Base-by-base conservation (phyloP, 208 protist genomes). In the Polymyxa betae region DNA sequence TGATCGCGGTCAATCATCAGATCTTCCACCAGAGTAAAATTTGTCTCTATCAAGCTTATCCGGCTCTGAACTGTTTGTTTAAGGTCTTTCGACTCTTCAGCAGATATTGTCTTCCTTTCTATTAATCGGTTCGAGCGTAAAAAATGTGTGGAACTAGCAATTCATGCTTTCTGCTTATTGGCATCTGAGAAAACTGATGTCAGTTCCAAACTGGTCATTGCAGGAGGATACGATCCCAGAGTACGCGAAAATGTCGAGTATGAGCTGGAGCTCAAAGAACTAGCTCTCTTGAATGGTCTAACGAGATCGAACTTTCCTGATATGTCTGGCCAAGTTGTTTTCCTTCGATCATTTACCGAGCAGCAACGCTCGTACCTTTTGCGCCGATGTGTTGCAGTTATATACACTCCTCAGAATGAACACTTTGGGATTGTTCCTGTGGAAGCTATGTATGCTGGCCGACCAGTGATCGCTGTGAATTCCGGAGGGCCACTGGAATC, bases 101-200 rank as follows among this genome's bases (percentile, higher is more conserved):
- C 16, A 32, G 88, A 89, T 20, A 90, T 45, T 43, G 32, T 95
- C 0, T 95, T 99, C 41, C 93, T 99, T 10, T 99, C 97, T 32
- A 97, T 99, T 60, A 99, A 99, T 92, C 94, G 98, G 40, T 99
- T 98, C 93, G 98, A 99, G 93, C 92, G 95, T 0, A 99, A 99
- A 93, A 99, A 99, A 93, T 97, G 98, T 90, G 82, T 99, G 10
- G 77, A 87, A 60, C 92, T 99, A 0, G 97, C 87, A 49, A 64
- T 45, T 52, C 0, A 60, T 38, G 46, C 35, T 35, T 88, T 66
- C 16, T 35, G 32, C 20, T 35, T 88, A 35, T 35, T 66, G 12
- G 32, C 5, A 38, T 46, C 35, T 35, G n/a, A 0, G 5, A 41
- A 12, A 5, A 29, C 16, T 12, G 5, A 64, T 12, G 10, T 0